phyloP scores from a whole-genome alignment of 1,139 yeast genomes.

The Taphrina communis region DNA sequence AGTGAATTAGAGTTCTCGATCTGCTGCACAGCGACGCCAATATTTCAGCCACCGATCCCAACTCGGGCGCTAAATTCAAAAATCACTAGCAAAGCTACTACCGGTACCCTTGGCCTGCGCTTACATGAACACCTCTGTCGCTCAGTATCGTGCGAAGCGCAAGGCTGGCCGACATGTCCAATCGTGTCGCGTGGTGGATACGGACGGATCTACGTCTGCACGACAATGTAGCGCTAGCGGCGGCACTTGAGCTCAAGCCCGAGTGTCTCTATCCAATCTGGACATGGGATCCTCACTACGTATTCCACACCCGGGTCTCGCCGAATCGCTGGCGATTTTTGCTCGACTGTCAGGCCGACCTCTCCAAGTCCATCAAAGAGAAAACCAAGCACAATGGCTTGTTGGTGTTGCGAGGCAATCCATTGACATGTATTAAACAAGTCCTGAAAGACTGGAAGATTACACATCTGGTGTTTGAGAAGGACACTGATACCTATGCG shows the following conservation, averaged over 20 bases:
- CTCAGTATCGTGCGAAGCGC: background rate
- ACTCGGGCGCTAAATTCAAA: too few relatives aligned
- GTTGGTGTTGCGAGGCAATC: constrained; percentile 35
- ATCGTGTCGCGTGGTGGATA: constrained; percentile 36
- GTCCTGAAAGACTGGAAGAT: constrained; percentile 36
- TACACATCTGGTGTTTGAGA: constrained; percentile 40
- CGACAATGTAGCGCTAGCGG: constrained; percentile 33
- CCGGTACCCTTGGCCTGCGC: background rate
- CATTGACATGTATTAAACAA: constrained; percentile 26
- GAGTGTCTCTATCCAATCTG: constrained; percentile 36
- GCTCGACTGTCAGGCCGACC: constrained; percentile 37
- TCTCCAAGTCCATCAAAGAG: constrained; percentile 23
- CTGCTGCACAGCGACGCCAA: background rate
- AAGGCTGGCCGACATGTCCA: background rate
- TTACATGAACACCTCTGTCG: background rate
- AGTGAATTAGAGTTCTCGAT: background rate
- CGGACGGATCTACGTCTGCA: constrained; percentile 39
- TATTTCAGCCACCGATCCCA: too few relatives aligned
- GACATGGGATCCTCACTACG: constrained; percentile 42
- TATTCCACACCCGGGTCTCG: constrained; percentile 35
- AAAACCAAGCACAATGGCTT: constrained; percentile 32
- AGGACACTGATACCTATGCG: constrained; percentile 41
- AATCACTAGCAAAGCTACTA: too few relatives aligned
- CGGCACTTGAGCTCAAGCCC: constrained; percentile 39
- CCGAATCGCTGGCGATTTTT: constrained; percentile 39